Conservation (phyloP, 2,329 filamentous ascomycete species). For the Anthostomella pinea region DNA sequence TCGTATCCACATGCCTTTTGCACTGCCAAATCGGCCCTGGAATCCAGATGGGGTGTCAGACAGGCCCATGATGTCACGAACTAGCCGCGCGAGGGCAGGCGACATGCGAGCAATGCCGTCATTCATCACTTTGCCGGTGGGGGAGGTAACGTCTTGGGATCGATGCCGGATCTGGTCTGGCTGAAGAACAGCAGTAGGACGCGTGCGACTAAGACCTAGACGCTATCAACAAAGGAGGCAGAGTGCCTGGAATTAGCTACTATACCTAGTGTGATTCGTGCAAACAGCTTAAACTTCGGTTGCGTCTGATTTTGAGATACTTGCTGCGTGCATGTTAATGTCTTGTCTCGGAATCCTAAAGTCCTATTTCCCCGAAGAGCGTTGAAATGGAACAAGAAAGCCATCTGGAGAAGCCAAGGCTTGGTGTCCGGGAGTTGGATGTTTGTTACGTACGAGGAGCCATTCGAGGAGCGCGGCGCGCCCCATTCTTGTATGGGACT, state of each 20-base stretch:
- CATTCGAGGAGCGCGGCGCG: conserved; percentile 48
- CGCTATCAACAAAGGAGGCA: conserved; percentile 14
- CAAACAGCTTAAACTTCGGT: conserved; percentile 54
- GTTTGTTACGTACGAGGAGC: no score
- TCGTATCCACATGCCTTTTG: conserved; percentile 74
- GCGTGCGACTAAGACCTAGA: conserved; percentile 51
- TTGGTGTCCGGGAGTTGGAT: no score
- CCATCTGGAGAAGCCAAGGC: no score
- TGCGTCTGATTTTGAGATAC: conserved; percentile 43
- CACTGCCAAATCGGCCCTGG: conserved; percentile 68
- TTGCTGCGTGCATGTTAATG: no score
- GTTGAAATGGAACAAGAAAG: no score
- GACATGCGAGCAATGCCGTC: conserved; percentile 68
- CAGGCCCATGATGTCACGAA: conserved; percentile 51
- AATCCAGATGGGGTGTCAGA: conserved; percentile 58
- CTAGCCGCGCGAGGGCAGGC: conserved; percentile 49
- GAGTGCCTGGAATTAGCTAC: background rate
- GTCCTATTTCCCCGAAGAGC: no score
- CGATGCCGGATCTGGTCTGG: conserved; percentile 43
- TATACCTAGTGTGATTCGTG: conserved; percentile 53
- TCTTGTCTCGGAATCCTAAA: no score
- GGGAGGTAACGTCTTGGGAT: conserved; percentile 38
- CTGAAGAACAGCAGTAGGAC: conserved; percentile 44
- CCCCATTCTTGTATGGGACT: conserved; percentile 26
- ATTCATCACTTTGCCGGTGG: conserved; percentile 52